Conservation (phyloP, 805 yeast species). For the Wickerhamomyces ciferrii region DNA sequence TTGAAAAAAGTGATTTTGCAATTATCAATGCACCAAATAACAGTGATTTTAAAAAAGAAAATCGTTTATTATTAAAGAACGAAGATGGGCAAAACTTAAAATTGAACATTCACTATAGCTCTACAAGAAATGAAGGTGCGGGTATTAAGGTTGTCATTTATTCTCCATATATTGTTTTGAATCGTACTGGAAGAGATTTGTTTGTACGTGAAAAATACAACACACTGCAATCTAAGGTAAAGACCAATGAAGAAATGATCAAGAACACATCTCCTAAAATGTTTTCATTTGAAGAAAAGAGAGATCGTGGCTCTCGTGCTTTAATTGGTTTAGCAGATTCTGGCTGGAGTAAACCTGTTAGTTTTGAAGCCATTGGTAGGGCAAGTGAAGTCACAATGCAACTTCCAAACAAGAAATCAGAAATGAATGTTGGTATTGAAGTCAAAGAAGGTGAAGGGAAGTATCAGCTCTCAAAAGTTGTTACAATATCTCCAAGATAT, state of each 20-base stretch:
- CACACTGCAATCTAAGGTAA: slow-evolving; percentile 40
- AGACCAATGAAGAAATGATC: slow-evolving; percentile 21
- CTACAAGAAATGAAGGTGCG: slow-evolving; percentile 42
- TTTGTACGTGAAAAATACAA: slow-evolving; percentile 50
- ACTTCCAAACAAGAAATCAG: slow-evolving; percentile 45
- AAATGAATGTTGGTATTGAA: slow-evolving; percentile 70
- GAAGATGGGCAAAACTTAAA: slow-evolving; percentile 65
- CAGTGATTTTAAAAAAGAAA: slow-evolving; percentile 54
- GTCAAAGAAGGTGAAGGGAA: slow-evolving; percentile 83
- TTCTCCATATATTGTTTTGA: slow-evolving; percentile 80
- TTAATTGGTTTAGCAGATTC: slow-evolving; percentile 63
- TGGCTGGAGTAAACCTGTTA: slow-evolving; percentile 63
- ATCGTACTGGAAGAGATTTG: slow-evolving; percentile 69
- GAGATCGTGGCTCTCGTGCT: slow-evolving; percentile 62
- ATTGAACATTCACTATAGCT: slow-evolving; percentile 59
- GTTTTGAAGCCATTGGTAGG: slow-evolving; percentile 91
- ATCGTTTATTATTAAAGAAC: slow-evolving; percentile 42
- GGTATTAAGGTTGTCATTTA: slow-evolving; percentile 67
- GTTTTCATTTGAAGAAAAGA: slow-evolving; percentile 73
- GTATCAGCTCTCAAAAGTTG: slow-evolving; percentile 69
- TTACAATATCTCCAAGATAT: slow-evolving; percentile 80
- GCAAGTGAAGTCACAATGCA: slow-evolving; percentile 51
- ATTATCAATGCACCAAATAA: slow-evolving; percentile 52
- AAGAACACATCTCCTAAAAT: slow-evolving; percentile 53
- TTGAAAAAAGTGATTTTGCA: slow-evolving; percentile 64